Percentiles rank a stretch among this genome's conserved stretches.
phyloP scores from a whole-genome alignment of 371 early-diverging fungal species.

The Circinella minor region DNA sequence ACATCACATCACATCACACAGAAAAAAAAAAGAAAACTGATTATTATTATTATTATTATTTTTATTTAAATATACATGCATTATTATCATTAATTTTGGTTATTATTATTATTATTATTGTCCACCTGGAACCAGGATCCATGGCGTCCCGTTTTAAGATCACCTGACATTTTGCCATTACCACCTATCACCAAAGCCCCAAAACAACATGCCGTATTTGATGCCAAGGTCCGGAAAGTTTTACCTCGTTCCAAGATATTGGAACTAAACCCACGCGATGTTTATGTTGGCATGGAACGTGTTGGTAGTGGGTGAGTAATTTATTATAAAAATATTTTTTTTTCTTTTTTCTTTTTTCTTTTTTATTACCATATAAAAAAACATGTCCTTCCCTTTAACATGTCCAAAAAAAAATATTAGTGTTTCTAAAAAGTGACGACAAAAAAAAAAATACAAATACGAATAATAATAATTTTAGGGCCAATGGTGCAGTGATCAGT shows the following conservation, averaged over 20 bases:
- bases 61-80: too few relatives aligned
- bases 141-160: conserved; percentile 51
- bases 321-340: neutral
- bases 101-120: too few relatives aligned
- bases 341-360: neutral
- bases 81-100: too few relatives aligned
- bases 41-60: too few relatives aligned
- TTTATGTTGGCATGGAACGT: conserved; percentile 41
- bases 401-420: too few relatives aligned
- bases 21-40: too few relatives aligned
- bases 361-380: neutral
- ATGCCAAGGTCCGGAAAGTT: conserved; percentile 50
- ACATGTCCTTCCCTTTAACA: neutral
- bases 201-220: conserved; percentile 33
- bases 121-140: conserved; percentile 2
- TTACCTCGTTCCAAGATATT: conserved; percentile 48
- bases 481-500: conserved; percentile 39
- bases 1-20: too few relatives aligned
- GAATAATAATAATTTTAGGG: conserved; percentile 18
- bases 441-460: conserved; percentile 3
- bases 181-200: conserved; percentile 39
- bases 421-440: conserved; percentile 8
- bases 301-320: conserved; percentile 53
- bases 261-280: conserved; percentile 43
- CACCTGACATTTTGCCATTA: conserved; percentile 42